Conservation (phyloP, 306 rosid species). For the Cyamopsis tetragonoloba region DNA sequence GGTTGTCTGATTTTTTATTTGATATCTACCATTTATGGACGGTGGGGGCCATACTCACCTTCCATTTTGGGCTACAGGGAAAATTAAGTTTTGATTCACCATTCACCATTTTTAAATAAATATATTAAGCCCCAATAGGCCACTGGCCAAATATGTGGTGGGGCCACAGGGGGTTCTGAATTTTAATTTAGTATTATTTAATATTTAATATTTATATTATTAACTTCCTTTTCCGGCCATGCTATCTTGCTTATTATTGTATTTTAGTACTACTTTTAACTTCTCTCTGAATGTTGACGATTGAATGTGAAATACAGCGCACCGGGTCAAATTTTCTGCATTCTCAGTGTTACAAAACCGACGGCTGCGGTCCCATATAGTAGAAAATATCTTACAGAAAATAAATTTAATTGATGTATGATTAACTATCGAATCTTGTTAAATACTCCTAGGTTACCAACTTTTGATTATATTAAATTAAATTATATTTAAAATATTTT, state of each 20-base stretch:
- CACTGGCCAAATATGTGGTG: not conserved
- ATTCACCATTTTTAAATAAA: too few relatives aligned
- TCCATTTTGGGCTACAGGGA: not conserved
- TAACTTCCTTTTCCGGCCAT: not conserved
- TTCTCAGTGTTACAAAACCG: too few relatives aligned
- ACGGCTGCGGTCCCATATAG: too few relatives aligned
- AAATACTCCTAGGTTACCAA: too few relatives aligned
- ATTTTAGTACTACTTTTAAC: not conserved
- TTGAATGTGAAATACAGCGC: not conserved
- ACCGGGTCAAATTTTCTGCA: not conserved
- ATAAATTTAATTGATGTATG: too few relatives aligned
- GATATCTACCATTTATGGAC: not conserved
- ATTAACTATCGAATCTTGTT: too few relatives aligned
- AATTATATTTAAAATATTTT: too few relatives aligned
- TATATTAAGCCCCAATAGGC: not conserved
- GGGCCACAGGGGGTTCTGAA: too few relatives aligned
- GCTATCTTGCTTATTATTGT: not conserved
- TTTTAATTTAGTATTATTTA: not conserved
- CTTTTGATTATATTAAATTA: too few relatives aligned
- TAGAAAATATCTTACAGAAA: too few relatives aligned
- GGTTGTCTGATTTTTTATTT: too few relatives aligned
- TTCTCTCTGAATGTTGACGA: not conserved
- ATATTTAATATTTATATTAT: not conserved
- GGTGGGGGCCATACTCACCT: not conserved
- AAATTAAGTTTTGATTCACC: not conserved